These are phyloP conservation scores for Plasmopara viticola DNA, from an alignment of 352 stramenopile genomes.

Conservation along the genomic window DNA sequence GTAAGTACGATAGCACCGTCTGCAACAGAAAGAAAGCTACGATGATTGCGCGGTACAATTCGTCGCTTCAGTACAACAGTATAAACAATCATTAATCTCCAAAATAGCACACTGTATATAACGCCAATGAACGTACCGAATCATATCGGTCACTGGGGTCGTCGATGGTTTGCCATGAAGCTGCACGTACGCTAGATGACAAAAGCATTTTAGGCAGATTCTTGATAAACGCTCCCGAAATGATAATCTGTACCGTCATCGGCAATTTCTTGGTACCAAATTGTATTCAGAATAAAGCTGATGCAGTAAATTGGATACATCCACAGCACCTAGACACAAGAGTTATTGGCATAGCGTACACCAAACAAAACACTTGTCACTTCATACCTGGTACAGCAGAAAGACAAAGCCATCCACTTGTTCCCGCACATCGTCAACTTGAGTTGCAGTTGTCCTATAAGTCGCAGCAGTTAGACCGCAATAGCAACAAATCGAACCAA, in stretches of 20 bases:
- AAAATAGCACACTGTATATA: no score
- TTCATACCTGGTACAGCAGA: conserved; percentile 68
- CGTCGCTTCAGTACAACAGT: conserved; percentile 33
- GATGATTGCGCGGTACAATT: conserved; percentile 82
- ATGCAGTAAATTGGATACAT: conserved; percentile 91
- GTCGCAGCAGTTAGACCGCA: conserved; percentile 1
- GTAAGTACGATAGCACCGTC: conserved; percentile 76
- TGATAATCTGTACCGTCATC: conserved; percentile 59
- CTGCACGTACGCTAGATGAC: conserved; percentile 59
- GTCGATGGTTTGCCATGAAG: conserved; percentile 74
- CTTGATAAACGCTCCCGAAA: background rate
- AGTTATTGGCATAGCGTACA: background rate
- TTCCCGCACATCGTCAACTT: conserved; percentile 71
- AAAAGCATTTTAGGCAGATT: background rate
- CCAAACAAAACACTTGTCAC: background rate
- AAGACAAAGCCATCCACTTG: conserved; percentile 81
- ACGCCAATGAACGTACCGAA: conserved; percentile 42
- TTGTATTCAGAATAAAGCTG: conserved; percentile 88
- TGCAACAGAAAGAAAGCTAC: conserved; percentile 83
- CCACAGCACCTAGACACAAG: conserved; percentile 53
- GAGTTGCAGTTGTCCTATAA: conserved; percentile 26
- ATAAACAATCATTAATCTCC: background rate
- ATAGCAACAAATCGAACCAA: background rate
- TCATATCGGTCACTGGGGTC: conserved; percentile 78
- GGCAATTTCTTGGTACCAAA: conserved; percentile 89